Conservation (phyloP, 108 stramenopile genomes). For the Cyclotella baltica region DNA sequence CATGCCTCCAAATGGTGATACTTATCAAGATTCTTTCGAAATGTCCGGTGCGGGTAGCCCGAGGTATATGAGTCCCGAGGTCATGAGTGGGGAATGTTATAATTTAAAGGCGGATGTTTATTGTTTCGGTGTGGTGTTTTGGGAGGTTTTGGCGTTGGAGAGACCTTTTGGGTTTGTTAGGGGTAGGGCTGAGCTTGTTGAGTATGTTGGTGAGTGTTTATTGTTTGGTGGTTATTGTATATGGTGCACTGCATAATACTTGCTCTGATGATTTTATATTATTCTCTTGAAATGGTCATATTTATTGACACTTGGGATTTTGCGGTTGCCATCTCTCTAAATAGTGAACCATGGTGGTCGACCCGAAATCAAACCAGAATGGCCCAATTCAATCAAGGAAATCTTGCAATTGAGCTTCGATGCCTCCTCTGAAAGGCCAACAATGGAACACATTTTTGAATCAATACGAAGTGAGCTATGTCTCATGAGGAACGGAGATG, state of each 20-base stretch:
- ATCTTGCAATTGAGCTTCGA: conserved; percentile 20
- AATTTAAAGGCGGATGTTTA: conserved; percentile 75
- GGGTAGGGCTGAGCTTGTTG: not conserved
- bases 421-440: conserved; percentile 5
- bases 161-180: conserved; percentile 49
- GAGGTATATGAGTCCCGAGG: conserved; percentile 86
- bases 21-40: conserved; percentile 11
- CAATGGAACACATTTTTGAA: conserved; percentile 28
- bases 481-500: not conserved
- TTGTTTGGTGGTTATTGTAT: too few relatives aligned
- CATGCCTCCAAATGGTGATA: conserved; percentile 41
- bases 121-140: conserved; percentile 62
- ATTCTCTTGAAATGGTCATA: too few relatives aligned
- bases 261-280: too few relatives aligned
- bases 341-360: conserved; percentile 11
- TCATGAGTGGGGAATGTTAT: conserved; percentile 55
- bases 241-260: too few relatives aligned
- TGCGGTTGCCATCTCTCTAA: not conserved
- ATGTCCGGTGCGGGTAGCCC: conserved; percentile 45
- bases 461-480: conserved; percentile 9
- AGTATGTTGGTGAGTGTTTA: conserved; percentile 24
- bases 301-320: not conserved
- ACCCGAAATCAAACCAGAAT: conserved; percentile 23
- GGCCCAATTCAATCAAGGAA: conserved; percentile 30
- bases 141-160: conserved; percentile 62